Percentiles rank a stretch among this genome's conserved stretches.
These are phyloP conservation scores for Aspergillus nomiae DNA, from an alignment of 2,329 filamentous ascomycete species.

Conservation along the genomic window DNA sequence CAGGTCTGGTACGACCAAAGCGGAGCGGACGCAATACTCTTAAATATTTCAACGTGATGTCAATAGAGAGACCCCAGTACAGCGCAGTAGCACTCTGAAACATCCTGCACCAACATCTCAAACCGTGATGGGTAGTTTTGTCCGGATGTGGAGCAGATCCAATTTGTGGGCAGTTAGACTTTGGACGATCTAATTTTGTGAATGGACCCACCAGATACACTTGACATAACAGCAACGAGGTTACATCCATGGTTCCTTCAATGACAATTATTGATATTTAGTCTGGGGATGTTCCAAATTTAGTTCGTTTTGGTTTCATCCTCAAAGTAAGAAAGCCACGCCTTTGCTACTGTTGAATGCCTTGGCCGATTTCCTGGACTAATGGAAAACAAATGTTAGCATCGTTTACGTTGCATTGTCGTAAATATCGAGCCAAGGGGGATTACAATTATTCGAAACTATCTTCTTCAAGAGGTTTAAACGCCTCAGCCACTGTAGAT, in stretches of 20 bases:
- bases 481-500: no score
- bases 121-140: neutral
- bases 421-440: accelerated
- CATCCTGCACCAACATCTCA: neutral
- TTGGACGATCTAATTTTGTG: neutral
- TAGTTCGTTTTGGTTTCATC: no score
- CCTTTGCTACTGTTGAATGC: no score
- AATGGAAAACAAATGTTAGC: no score
- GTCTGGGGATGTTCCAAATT: no score
- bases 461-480: no score
- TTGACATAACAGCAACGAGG: neutral
- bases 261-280: neutral
- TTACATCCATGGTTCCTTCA: neutral
- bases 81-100: neutral
- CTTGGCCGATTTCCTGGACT: no score
- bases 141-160: neutral
- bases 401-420: no score
- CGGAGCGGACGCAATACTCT: neutral
- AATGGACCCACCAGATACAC: neutral
- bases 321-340: no score
- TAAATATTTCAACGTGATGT: neutral
- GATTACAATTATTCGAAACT: no score
- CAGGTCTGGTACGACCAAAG: no score
- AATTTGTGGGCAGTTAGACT: neutral
- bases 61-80: neutral